Evolutionary conservation across 768 basidiomycete genomes (phyloP), one percentile per base, ranked within the genome.

Genomic region (Mycena floridula): DNA sequence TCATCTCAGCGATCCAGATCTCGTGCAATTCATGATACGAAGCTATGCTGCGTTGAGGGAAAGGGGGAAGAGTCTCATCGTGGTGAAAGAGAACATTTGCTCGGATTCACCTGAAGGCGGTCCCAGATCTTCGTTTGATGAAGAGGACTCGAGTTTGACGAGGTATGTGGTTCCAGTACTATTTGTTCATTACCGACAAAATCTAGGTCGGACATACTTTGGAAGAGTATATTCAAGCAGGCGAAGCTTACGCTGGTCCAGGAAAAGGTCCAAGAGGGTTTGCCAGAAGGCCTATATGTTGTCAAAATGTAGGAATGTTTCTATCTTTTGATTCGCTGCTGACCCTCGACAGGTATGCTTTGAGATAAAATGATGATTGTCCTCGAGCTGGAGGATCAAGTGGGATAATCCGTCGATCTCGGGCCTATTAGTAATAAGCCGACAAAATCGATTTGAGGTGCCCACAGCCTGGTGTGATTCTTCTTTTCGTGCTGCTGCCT

Each of bases 21-120:
- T 97, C 20, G 73, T 90, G 22, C 61, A 66, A 2, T 97, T 97
- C 66, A 72, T 97, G 51, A 67, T 72, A 52, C 70, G 81, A 38
- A 73, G 82, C 49, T 70, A 72, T 38, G 65, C 63, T 3, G 79
- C 90, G 0, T 59, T 97, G 46, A 70, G 82, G n/a, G 56, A 59
- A 38, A 56, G 54, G 25, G 61, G 58, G 3, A 64, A 62, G 32
- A 81, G 84, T 44, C 48, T 89, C 28, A 85, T 98, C 43, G 72
- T 97, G 12, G 83, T 94, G 37, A 99, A 99, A 62, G 95, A 99
- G 66, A 96, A 96, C 57, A 52, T 85, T 15, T 95, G 91, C 58
- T 59, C 69, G 1, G 82, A 94, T 55, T 55, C 47, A 1, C 42
- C 47, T 2, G 75, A 73, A 25, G 83, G 76, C 2, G 59, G 61